phyloP scores from a whole-genome alignment of 805 yeast genomes.

The Zygosaccharomyces bailii region DNA sequence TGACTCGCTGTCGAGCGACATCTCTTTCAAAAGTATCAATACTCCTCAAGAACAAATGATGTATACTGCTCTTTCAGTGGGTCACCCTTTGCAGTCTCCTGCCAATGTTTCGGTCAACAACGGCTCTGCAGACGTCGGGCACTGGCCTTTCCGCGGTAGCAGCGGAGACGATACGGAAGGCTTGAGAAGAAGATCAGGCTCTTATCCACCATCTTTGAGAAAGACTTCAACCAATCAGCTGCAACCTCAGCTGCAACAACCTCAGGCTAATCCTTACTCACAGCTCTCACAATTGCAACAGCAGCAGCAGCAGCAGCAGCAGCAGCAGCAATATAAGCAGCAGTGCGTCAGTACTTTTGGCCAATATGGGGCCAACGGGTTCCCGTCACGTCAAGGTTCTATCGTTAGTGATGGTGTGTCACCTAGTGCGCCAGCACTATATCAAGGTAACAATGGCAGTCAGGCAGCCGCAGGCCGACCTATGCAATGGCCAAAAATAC shows the following conservation, averaged over 20 bases:
- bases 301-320: constrained; percentile 7
- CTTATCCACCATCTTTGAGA: constrained; percentile 29
- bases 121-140: neutral
- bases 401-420: constrained; percentile 33
- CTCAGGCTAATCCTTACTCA: constrained; percentile 25
- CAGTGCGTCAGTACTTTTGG: constrained; percentile 21
- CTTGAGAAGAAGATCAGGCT: constrained; percentile 26
- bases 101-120: no score
- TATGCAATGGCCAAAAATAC: constrained; percentile 3
- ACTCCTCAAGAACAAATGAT: constrained; percentile 21
- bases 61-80: constrained; percentile 14
- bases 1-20: constrained; percentile 32
- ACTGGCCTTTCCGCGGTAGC: constrained; percentile 5
- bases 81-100: constrained; percentile 13
- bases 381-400: constrained; percentile 32
- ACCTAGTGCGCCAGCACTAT: constrained; percentile 24
- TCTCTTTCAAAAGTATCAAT: constrained; percentile 24
- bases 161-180: constrained; percentile 19
- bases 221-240: constrained; percentile 22
- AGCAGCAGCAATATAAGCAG: constrained; percentile 13
- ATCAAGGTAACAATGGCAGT: constrained; percentile 6
- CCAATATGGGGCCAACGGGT: constrained; percentile 26
- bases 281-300: constrained; percentile 27
- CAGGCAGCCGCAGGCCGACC: neutral
- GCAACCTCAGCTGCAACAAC: constrained; percentile 15